These are phyloP conservation scores for Capsella bursapastoris DNA, from an alignment of 345 rosid species.

Conservation along the genomic window DNA sequence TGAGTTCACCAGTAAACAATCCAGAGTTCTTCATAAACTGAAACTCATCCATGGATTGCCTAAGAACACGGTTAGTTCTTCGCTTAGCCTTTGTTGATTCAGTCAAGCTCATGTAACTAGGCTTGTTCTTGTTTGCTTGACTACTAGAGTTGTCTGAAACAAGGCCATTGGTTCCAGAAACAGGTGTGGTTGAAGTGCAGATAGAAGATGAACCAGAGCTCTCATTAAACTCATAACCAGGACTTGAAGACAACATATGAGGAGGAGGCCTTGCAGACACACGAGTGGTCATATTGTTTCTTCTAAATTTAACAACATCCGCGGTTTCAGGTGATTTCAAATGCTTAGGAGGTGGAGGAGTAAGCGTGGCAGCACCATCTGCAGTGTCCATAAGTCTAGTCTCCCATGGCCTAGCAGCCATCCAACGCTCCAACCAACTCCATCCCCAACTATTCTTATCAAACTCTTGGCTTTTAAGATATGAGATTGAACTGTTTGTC, in stretches of 20 bases:
- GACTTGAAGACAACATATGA: constrained; percentile 64
- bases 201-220: constrained; percentile 82
- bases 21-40: constrained; percentile 69
- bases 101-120: constrained; percentile 84
- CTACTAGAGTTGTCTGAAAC: constrained; percentile 57
- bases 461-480: constrained; percentile 63
- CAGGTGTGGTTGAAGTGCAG: constrained; percentile 73
- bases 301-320: constrained; percentile 55
- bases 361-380: constrained; percentile 49
- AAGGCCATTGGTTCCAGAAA: constrained; percentile 61
- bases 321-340: constrained; percentile 56
- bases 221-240: constrained; percentile 77
- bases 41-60: constrained; percentile 94
- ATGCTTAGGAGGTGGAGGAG: constrained; percentile 50
- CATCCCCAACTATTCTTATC: constrained; percentile 88
- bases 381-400: constrained; percentile 71
- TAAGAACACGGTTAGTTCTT: constrained; percentile 55
- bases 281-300: constrained; percentile 80
- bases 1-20: constrained; percentile 52
- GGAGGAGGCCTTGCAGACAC: constrained; percentile 71
- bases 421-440: constrained; percentile 99
- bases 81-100: constrained; percentile 89
- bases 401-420: constrained; percentile 99
- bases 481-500: constrained; percentile 43
- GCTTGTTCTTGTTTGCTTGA: constrained; percentile 48